These are phyloP conservation scores for Exophiala sideris DNA, from an alignment of 2,329 filamentous ascomycete species.

Conservation along the genomic window DNA sequence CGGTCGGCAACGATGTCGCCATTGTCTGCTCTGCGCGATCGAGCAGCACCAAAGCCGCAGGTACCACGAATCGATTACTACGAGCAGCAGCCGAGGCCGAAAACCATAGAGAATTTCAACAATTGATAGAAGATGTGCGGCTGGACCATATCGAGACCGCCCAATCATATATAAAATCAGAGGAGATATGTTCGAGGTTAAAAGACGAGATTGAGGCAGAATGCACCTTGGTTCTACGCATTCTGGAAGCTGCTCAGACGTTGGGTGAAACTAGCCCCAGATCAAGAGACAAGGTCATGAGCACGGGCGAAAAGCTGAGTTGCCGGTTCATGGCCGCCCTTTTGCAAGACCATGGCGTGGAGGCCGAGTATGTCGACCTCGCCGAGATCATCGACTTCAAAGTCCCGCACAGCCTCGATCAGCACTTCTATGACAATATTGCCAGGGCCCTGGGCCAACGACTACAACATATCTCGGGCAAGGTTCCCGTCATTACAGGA, in stretches of 20 bases:
- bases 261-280: constrained; percentile 69
- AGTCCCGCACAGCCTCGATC: constrained; percentile 56
- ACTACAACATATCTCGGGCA: constrained; percentile 61
- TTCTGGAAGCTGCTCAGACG: constrained; percentile 60
- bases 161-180: constrained; percentile 58
- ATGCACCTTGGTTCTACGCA: constrained; percentile 76
- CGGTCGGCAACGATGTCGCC: constrained; percentile 71
- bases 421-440: constrained; percentile 67
- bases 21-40: constrained; percentile 95
- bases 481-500: constrained; percentile 78
- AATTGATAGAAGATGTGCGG: constrained; percentile 76
- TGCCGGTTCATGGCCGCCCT: constrained; percentile 87
- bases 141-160: constrained; percentile 76
- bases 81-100: constrained; percentile 50
- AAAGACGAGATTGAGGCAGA: constrained; percentile 68
- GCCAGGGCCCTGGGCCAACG: constrained; percentile 60
- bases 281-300: constrained; percentile 83
- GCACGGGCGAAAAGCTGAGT: constrained; percentile 92
- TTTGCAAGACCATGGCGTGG: constrained; percentile 74
- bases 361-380: constrained; percentile 86
- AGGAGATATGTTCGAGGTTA: constrained; percentile 57
- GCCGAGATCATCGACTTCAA: constrained; percentile 74
- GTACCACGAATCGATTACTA: constrained; percentile 75
- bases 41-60: constrained; percentile 88
- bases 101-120: constrained; percentile 58